Percentiles rank a stretch among this genome's conserved stretches.
Conservation (phyloP, 768 basidiomycete genomes). For the Tulasnella sp. region DNA sequence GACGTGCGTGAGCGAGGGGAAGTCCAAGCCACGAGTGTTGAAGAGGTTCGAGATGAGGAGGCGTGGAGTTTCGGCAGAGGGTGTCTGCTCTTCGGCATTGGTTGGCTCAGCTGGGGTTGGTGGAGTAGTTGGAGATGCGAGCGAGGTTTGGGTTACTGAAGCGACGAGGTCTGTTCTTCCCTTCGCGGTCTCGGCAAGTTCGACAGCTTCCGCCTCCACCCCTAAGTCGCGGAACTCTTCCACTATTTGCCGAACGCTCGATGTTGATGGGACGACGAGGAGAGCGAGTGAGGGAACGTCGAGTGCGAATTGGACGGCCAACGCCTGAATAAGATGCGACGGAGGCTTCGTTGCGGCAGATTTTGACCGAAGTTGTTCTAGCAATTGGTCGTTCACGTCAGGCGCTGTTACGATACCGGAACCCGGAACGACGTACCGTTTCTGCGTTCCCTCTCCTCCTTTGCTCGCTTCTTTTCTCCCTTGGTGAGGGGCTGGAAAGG, state of each 20-base stretch:
- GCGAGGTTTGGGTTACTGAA: neutral
- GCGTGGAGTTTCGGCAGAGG: neutral
- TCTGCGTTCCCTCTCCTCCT: no score
- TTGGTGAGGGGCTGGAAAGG: no score
- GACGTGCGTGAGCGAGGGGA: slow-evolving; percentile 19
- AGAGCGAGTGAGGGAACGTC: no score
- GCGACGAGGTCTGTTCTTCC: neutral
- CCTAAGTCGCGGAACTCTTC: slow-evolving; percentile 13
- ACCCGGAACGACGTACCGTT: no score
- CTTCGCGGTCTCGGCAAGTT: slow-evolving; percentile 2
- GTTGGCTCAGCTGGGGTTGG: neutral
- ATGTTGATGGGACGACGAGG: no score
- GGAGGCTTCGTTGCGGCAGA: no score
- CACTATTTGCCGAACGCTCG: neutral
- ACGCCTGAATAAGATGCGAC: no score
- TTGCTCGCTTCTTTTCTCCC: no score
- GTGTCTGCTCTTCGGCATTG: neutral
- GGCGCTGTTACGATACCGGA: no score
- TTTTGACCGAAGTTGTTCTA: no score
- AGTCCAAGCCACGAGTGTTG: slow-evolving; percentile 17
- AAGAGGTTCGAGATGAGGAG: slow-evolving; percentile 21
- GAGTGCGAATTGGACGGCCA: no score
- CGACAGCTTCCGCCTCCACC: slow-evolving; percentile 7
- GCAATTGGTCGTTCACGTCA: no score
- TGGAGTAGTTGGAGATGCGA: neutral